Evolutionary conservation across 2,329 filamentous ascomycete species (phyloP).

Genomic region (Exophiala aquamarina): DNA sequence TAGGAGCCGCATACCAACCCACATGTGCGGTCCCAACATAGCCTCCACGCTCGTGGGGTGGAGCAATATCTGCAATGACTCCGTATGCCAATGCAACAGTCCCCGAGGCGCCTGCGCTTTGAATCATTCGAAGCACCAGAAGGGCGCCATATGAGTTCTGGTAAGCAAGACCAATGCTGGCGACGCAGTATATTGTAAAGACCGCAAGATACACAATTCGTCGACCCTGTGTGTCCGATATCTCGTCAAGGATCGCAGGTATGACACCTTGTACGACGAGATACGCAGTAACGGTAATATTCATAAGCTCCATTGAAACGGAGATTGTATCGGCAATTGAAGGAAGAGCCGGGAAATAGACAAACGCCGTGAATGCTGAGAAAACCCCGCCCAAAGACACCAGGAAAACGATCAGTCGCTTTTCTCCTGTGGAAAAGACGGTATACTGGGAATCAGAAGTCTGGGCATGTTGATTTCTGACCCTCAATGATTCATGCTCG

Average conservation of each 20-base stretch:
- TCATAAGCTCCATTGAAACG: constrained; percentile 6
- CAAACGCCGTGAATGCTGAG: not conserved
- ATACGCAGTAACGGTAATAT: constrained; percentile 9
- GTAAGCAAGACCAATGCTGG: constrained; percentile 41
- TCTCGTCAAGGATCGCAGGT: constrained; percentile 32
- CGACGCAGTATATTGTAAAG: constrained; percentile 35
- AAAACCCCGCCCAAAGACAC: constrained; percentile 1
- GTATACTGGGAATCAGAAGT: not conserved
- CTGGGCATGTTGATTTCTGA: too few species aligned
- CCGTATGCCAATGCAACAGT: constrained; percentile 71
- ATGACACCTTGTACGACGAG: constrained; percentile 26
- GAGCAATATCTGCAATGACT: constrained; percentile 70
- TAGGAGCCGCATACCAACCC: constrained; percentile 47
- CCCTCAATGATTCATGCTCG: too few species aligned
- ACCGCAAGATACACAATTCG: constrained; percentile 31
- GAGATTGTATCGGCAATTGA: not conserved
- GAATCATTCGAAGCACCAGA: constrained; percentile 38
- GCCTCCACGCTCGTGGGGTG: constrained; percentile 67
- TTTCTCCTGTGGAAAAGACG: not conserved
- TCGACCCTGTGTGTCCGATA: constrained; percentile 33
- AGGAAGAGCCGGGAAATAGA: constrained; percentile 28
- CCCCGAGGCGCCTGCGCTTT: constrained; percentile 60
- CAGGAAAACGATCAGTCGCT: constrained; percentile 1
- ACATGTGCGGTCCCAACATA: constrained; percentile 68
- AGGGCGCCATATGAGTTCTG: constrained; percentile 36